Percentiles rank a stretch among this genome's conserved stretches.
phyloP scores from a whole-genome alignment of 73 alveolate genomes.

The Strombidium stylifer region DNA sequence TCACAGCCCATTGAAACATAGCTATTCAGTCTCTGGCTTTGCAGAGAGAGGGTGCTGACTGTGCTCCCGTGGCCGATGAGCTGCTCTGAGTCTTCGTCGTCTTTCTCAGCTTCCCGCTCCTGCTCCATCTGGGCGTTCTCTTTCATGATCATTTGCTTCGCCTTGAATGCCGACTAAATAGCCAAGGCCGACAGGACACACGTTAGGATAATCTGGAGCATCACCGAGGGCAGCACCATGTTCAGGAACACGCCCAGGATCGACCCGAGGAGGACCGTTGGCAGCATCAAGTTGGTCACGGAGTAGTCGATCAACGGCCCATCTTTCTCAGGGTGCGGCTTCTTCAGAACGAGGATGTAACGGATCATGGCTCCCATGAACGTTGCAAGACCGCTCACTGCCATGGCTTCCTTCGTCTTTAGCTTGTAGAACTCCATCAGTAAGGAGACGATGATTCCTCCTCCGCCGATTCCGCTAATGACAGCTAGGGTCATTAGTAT shows the following conservation, averaged over 20 bases:
- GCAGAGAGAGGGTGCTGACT: background rate
- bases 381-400: background rate
- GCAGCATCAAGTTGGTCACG: background rate
- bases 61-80: background rate
- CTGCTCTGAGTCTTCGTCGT: background rate
- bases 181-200: constrained; percentile 9
- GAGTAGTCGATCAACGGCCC: background rate
- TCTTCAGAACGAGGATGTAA: background rate
- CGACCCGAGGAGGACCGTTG: background rate
- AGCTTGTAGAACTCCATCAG: background rate
- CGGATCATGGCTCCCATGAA: background rate
- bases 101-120: background rate
- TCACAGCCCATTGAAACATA: background rate
- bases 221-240: constrained; percentile 6
- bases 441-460: background rate
- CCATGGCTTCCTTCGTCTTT: background rate
- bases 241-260: background rate
- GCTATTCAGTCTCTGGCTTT: background rate
- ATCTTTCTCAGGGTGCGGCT: background rate
- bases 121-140: constrained; percentile 4
- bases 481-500: background rate
- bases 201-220: constrained; percentile 1
- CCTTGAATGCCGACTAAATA: constrained; percentile 9
- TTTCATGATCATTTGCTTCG: constrained; percentile 11
- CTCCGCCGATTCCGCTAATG: background rate